Evolutionary conservation across 345 rosid species (phyloP).

Genomic region (Schrenkiella parvula): DNA sequence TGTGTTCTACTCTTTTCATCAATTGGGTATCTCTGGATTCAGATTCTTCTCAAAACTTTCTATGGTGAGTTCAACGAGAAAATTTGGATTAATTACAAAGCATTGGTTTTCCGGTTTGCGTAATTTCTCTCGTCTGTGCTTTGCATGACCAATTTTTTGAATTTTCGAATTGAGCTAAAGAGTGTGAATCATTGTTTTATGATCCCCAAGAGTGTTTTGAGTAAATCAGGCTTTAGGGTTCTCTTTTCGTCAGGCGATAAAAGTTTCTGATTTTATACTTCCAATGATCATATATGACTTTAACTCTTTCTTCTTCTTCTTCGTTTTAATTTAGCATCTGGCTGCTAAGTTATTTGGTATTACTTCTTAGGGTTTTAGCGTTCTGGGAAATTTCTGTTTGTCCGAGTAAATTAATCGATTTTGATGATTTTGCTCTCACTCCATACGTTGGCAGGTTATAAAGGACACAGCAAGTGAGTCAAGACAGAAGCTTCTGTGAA

Average conservation of each 20-base stretch:
- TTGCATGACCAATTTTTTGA: slow-evolving; percentile 5
- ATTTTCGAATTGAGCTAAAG: neutral
- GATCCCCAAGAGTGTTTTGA: neutral
- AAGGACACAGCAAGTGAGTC: neutral
- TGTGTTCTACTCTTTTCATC: neutral
- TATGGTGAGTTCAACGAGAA: slow-evolving; percentile 1
- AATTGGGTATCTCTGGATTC: neutral
- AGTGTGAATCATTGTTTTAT: neutral
- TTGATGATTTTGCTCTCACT: neutral
- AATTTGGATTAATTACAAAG: neutral
- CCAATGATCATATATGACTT: neutral
- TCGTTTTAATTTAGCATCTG: neutral
- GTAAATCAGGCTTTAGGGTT: neutral
- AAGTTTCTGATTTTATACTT: neutral
- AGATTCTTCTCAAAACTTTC: neutral
- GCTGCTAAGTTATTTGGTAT: neutral
- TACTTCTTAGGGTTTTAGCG: neutral
- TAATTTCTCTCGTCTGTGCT: neutral
- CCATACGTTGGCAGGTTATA: slow-evolving; percentile 6
- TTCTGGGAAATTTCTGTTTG: neutral
- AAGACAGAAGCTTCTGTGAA: neutral
- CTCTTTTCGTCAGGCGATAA: neutral
- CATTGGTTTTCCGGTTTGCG: neutral
- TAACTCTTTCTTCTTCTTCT: neutral
- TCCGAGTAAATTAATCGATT: neutral